Percentiles rank a stretch among this genome's conserved stretches.
Conservation (phyloP, 2,329 filamentous ascomycete genomes). For the Verticillium klebahnii region DNA sequence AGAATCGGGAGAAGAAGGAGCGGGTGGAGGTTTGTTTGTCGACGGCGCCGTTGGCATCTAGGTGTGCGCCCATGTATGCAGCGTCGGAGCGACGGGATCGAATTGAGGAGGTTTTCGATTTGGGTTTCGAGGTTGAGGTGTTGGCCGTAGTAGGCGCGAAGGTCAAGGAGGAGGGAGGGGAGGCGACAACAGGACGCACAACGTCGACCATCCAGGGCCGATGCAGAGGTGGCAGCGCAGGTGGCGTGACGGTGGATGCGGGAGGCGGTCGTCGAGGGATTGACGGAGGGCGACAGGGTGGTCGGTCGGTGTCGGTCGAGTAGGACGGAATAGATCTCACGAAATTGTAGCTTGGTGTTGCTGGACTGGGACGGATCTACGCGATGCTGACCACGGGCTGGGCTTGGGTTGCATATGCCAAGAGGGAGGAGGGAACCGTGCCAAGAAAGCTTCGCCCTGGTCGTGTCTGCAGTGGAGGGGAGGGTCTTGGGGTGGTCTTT, state of each 20-base stretch:
- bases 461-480: constrained; percentile 1
- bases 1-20: constrained; percentile 49
- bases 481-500: constrained; percentile 1
- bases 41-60: constrained; percentile 31
- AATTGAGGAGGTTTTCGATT: constrained; percentile 6
- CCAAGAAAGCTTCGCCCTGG: constrained; percentile 17
- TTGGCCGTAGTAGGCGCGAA: constrained; percentile 16
- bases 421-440: constrained; percentile 14
- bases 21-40: constrained; percentile 34
- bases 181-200: constrained; percentile 12
- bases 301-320: background rate
- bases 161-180: constrained; percentile 14
- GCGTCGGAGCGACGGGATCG: constrained; percentile 7
- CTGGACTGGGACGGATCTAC: constrained; percentile 7
- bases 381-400: constrained; percentile 11
- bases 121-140: constrained; percentile 20
- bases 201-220: constrained; percentile 1
- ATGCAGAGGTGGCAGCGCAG: background rate
- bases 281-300: background rate
- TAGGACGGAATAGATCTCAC: background rate
- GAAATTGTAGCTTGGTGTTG: background rate
- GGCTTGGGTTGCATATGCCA: constrained; percentile 17
- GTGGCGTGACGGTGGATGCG: background rate
- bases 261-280: background rate
- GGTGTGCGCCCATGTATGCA: constrained; percentile 40